These are phyloP conservation scores for Hypomontagnella submonticulosa DNA, from an alignment of 495 filamentous ascomycete genomes.

Conservation along the genomic window DNA sequence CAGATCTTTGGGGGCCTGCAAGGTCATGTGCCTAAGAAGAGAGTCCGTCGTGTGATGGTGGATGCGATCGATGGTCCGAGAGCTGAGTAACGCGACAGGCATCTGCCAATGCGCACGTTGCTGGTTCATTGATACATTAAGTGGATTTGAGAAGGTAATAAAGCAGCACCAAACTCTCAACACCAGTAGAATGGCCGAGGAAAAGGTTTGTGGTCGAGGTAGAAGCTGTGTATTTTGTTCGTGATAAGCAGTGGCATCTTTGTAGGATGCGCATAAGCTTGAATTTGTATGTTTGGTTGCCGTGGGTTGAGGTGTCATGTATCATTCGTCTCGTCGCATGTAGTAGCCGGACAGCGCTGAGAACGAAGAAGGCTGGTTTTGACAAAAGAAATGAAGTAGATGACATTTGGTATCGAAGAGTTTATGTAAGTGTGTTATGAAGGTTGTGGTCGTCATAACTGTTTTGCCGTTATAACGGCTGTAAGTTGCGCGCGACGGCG, in stretches of 20 bases:
- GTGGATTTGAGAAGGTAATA: constrained; percentile 34
- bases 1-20: constrained; percentile 37
- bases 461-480: constrained; percentile 16
- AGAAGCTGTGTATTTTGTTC: constrained; percentile 29
- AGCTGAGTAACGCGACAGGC: constrained; percentile 3
- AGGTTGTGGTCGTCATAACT: constrained; percentile 20
- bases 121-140: constrained; percentile 48
- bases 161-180: constrained; percentile 46
- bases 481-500: constrained; percentile 22
- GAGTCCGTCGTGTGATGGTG: constrained; percentile 3
- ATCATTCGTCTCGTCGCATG: constrained; percentile 45
- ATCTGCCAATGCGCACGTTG: constrained; percentile 18
- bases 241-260: constrained; percentile 12
- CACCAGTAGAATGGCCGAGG: constrained; percentile 44
- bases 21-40: constrained; percentile 17
- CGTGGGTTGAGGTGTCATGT: constrained; percentile 35
- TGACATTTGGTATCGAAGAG: constrained; percentile 59
- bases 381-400: constrained; percentile 58
- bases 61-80: constrained; percentile 4
- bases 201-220: constrained; percentile 33
- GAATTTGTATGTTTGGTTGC: constrained; percentile 28
- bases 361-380: constrained; percentile 43
- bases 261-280: constrained; percentile 18
- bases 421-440: constrained; percentile 42
- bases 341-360: constrained; percentile 42